Percentiles rank a stretch among this genome's conserved stretches.
Conservation (phyloP, 169 alveolate species). For the Neospora caninum region DNA sequence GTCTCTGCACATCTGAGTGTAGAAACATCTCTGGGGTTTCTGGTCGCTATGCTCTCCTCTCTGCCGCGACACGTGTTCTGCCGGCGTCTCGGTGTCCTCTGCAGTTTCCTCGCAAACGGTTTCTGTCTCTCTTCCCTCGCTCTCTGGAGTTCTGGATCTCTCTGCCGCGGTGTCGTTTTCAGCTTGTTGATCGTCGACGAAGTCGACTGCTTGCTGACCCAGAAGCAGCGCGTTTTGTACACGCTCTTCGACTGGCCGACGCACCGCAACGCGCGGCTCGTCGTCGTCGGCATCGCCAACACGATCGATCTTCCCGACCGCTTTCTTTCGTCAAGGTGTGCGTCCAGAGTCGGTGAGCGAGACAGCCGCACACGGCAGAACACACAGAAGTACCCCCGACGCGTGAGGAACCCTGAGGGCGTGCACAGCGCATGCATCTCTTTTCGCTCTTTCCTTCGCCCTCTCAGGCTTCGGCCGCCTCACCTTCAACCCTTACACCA, state of each 20-base stretch:
- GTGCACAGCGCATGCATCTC: neutral
- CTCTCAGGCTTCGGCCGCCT: constrained; percentile 80
- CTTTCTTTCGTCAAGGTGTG: constrained; percentile 59
- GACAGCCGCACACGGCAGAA: neutral
- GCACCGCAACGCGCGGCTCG: constrained; percentile 77
- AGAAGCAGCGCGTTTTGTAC: constrained; percentile 83
- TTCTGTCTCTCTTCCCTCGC: neutral
- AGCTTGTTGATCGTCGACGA: constrained; percentile 52
- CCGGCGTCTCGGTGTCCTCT: no score
- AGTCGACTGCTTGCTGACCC: constrained; percentile 75
- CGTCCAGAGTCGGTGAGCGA: constrained; percentile 35
- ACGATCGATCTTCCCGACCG: constrained; percentile 87
- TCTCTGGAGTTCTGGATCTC: neutral
- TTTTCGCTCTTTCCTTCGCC: neutral
- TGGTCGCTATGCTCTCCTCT: no score
- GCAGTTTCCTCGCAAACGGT: no score
- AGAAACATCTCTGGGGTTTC: no score
- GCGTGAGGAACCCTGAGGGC: no score
- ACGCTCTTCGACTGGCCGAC: constrained; percentile 89
- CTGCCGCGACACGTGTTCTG: no score
- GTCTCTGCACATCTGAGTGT: no score
- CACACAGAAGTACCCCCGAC: no score
- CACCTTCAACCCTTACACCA: constrained; percentile 83
- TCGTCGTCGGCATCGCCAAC: constrained; percentile 83
- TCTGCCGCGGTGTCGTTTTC: neutral